phyloP scores from a whole-genome alignment of 2,329 filamentous ascomycete genomes.

The Colletotrichum graminicola region DNA sequence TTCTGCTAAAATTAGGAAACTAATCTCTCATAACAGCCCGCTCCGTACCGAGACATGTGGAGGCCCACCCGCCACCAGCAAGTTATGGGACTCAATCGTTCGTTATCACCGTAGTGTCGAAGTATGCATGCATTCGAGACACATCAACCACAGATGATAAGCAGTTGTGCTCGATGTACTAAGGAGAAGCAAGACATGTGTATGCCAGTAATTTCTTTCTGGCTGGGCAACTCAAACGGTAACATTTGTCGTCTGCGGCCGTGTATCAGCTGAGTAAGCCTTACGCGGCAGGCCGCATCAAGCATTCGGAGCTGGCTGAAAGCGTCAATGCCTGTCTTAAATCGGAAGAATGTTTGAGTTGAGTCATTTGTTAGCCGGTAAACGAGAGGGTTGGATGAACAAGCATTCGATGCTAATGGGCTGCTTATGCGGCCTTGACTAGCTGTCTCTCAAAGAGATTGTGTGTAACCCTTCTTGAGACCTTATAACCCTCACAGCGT shows the following conservation, averaged over 20 bases:
- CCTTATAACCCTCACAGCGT: no score
- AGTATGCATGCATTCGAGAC: background rate
- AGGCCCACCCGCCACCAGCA: no score
- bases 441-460: no score
- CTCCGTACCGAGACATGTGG: no score
- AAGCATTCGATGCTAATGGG: background rate
- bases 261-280: background rate
- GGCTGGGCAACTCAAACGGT: background rate
- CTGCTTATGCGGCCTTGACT: no score
- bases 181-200: background rate
- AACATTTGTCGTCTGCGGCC: background rate
- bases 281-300: background rate
- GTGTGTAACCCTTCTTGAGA: no score
- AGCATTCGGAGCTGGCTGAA: background rate
- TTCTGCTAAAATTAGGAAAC: no score
- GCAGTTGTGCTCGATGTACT: background rate
- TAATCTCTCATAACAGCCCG: no score
- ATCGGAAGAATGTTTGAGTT: background rate
- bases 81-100: no score
- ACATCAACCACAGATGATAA: background rate
- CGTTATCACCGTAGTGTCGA: no score
- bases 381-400: background rate
- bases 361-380: no score
- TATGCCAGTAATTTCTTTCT: background rate
- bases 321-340: background rate